Evolutionary conservation across 2,329 filamentous ascomycete species (phyloP).

Genomic region (Chaetomium sp.): DNA sequence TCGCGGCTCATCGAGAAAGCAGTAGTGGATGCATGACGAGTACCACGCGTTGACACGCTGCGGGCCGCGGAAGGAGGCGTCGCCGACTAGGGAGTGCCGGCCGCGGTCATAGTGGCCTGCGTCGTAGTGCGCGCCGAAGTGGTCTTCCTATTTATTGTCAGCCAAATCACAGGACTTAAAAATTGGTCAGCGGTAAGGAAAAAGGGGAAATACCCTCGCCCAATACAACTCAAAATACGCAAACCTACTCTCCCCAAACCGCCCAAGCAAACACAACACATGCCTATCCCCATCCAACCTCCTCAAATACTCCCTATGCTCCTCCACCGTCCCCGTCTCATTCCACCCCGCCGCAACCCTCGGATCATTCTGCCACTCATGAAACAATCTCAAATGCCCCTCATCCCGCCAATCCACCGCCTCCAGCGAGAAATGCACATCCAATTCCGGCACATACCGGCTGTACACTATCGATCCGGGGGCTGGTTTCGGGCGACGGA

Average conservation of each 20-base stretch:
- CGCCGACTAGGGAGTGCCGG: slow-evolving; percentile 51
- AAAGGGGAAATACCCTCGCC: too few species aligned
- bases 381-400: slow-evolving; percentile 62
- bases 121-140: slow-evolving; percentile 48
- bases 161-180: too few species aligned
- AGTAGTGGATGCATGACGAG: slow-evolving; percentile 54
- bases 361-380: slow-evolving; percentile 76
- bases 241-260: slow-evolving; percentile 65
- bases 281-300: slow-evolving; percentile 65
- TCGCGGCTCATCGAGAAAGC: slow-evolving; percentile 54
- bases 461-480: slow-evolving; percentile 68
- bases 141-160: slow-evolving; percentile 48
- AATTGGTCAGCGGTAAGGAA: too few species aligned
- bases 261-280: slow-evolving; percentile 60
- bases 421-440: slow-evolving; percentile 69
- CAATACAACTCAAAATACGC: slow-evolving; percentile 77
- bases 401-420: slow-evolving; percentile 59
- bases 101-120: slow-evolving; percentile 51
- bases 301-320: slow-evolving; percentile 66
- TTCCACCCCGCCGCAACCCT: slow-evolving; percentile 78
- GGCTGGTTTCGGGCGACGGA: slow-evolving; percentile 63
- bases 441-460: slow-evolving; percentile 67
- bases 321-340: slow-evolving; percentile 66
- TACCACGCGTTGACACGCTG: slow-evolving; percentile 56
- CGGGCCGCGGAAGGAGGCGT: slow-evolving; percentile 51